Evolutionary conservation across 495 filamentous ascomycete genomes (phyloP), one percentile per base, ranked within the genome.

Genomic region (Penicillium diatomitis): DNA sequence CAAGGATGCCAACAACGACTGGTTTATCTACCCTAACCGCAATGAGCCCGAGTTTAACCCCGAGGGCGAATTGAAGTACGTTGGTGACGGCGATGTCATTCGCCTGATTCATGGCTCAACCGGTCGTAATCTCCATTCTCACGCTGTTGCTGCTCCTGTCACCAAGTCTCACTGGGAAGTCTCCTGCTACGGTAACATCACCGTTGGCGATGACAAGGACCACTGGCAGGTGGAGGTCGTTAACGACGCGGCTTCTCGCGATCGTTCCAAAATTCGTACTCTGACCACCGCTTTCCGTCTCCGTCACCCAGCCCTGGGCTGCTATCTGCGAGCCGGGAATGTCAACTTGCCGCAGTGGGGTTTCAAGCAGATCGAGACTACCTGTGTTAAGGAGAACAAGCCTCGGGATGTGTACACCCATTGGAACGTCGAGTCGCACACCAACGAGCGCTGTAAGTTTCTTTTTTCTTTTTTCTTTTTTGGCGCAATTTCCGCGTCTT

Each of bases 1-100:
- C 74, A 98, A 98, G 63, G 92, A 98, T 78, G 81, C 92, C 56
- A 98, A 98, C 74, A 98, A 98, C 60, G 94, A 98, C 69, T 98
- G 92, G 92, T 96, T 90, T 67, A 95, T 98, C 64, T 95, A 96
- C 61, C 94, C 92, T 11, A 92, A 89, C 70, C 85, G 92, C 38
- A 56, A 73, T 32, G 76, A 91, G 33, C 64, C 75, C 3, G 84
- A 86, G n/a, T 94, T 81, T 58, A 77, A 88, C 57, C 66, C 79
- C 3, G 81, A 86, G 32, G 80, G 74, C 32, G 73, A 76, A 6
- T 71, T 90, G 41, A 79, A 80, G 50, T 94, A 82, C 62, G 78
- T 95, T 54, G 85, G 79, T 8, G 81, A 97, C 61, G 83, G 84
- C 41, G 78, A 88, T 60, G 69, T 78, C 38, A 79, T 98, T 56